Evolutionary conservation across 306 rosid species (phyloP).

Genomic region (Acmispon strigosus): DNA sequence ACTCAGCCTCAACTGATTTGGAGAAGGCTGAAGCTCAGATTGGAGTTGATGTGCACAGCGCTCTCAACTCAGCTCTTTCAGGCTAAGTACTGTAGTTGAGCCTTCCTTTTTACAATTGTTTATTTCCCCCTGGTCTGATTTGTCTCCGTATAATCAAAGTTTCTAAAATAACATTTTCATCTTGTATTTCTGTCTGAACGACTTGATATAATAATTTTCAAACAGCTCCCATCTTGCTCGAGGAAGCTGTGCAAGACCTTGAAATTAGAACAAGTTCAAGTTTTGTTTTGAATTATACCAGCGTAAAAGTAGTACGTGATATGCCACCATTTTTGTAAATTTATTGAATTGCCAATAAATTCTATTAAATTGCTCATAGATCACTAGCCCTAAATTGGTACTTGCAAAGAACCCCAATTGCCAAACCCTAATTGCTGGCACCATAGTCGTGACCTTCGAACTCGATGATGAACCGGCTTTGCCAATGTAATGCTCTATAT

Average conservation of each 20-base stretch:
- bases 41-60: slow-evolving; percentile 87
- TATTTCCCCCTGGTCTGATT: slow-evolving; percentile 24
- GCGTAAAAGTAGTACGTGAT: no score
- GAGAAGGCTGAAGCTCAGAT: slow-evolving; percentile 99
- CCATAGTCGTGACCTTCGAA: no score
- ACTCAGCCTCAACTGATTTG: slow-evolving; percentile 81
- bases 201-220: slow-evolving; percentile 43
- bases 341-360: no score
- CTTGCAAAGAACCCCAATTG: no score
- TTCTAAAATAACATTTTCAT: slow-evolving; percentile 19
- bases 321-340: no score
- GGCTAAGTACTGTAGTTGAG: slow-evolving; percentile 43
- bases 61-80: slow-evolving; percentile 69
- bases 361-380: no score
- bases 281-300: background rate
- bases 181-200: slow-evolving; percentile 34
- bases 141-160: slow-evolving; percentile 42
- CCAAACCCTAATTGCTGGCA: no score
- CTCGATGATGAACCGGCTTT: no score
- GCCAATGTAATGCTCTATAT: no score
- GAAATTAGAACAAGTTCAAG: slow-evolving; percentile 19
- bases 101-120: slow-evolving; percentile 11
- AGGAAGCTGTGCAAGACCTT: slow-evolving; percentile 33
- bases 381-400: no score
- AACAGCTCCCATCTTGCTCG: slow-evolving; percentile 32